Conservation (phyloP, 176 grass and related monocot species). For the Zea luxurians region DNA sequence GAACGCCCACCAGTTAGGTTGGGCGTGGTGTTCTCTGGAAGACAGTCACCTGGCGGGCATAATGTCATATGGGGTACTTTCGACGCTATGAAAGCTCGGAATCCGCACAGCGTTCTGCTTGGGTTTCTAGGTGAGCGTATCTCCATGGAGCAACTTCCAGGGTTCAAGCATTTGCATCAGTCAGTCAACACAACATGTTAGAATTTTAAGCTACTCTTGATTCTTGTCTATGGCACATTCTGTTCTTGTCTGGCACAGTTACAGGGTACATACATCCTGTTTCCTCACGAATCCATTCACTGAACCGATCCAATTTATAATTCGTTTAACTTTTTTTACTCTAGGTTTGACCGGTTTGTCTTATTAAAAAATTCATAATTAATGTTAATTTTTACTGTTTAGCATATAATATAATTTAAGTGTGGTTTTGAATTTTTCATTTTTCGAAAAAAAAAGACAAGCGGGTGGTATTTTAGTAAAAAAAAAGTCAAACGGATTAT, state of each 20-base stretch:
- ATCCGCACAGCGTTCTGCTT: slow-evolving; percentile 35
- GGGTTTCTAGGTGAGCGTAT: slow-evolving; percentile 43
- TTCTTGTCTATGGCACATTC: neutral
- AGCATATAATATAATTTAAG: too few species aligned
- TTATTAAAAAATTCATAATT: too few species aligned
- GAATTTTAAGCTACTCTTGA: neutral
- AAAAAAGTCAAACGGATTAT: too few species aligned
- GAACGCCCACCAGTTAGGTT: slow-evolving; percentile 53
- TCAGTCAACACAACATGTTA: neutral
- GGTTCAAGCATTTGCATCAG: neutral
- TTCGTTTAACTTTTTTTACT: too few species aligned
- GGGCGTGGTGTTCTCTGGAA: slow-evolving; percentile 52
- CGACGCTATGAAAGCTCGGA: slow-evolving; percentile 43
- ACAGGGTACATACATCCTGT: neutral
- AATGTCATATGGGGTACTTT: slow-evolving; percentile 49
- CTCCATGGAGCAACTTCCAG: neutral
- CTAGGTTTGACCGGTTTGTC: too few species aligned
- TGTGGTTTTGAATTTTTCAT: too few species aligned
- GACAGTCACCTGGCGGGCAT: slow-evolving; percentile 55
- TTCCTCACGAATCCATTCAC: neutral
- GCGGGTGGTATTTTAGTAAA: too few species aligned
- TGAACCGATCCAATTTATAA: too few species aligned
- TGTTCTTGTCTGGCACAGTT: neutral
- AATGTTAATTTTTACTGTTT: too few species aligned
- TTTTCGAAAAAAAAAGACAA: too few species aligned